phyloP scores from a whole-genome alignment of 2,329 filamentous ascomycete genomes.

The Hymenotorrendiella dingleyae region DNA sequence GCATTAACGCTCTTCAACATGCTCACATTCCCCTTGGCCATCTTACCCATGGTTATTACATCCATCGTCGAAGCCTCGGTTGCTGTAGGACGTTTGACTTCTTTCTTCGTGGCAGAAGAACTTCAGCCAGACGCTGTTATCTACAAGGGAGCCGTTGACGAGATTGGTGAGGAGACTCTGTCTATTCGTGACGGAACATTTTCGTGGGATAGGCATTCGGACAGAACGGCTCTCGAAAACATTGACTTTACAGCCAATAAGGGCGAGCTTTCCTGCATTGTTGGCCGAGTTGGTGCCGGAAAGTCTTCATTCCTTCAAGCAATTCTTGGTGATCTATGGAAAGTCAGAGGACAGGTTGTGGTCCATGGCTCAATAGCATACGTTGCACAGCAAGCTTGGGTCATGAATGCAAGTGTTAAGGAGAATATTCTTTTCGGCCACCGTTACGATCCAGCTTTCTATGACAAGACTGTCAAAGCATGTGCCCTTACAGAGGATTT shows the following conservation, averaged over 20 bases:
- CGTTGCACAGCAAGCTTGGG: slow-evolving; percentile 88
- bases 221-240: slow-evolving; percentile 65
- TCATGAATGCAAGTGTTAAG: slow-evolving; percentile 95
- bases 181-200: slow-evolving; percentile 80
- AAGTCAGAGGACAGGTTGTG: slow-evolving; percentile 74
- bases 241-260: slow-evolving; percentile 88
- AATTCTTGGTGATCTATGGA: slow-evolving; percentile 88
- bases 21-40: slow-evolving; percentile 86
- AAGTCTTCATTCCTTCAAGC: slow-evolving; percentile 91
- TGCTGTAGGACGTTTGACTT: slow-evolving; percentile 77
- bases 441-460: slow-evolving; percentile 87
- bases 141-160: slow-evolving; percentile 61
- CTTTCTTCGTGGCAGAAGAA: slow-evolving; percentile 83
- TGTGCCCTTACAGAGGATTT: slow-evolving; percentile 92
- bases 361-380: slow-evolving; percentile 82
- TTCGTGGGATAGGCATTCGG: slow-evolving; percentile 85
- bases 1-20: slow-evolving; percentile 91
- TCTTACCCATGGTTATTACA: slow-evolving; percentile 96
- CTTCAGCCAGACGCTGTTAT: slow-evolving; percentile 79
- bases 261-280: slow-evolving; percentile 86
- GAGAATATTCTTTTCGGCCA: slow-evolving; percentile 98
- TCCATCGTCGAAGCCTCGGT: slow-evolving; percentile 95
- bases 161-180: slow-evolving; percentile 79
- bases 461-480: slow-evolving; percentile 85
- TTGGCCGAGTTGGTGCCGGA: slow-evolving; percentile 88